Base-by-base conservation (phyloP, 306 rosid species). In the Bauhinia variegata region DNA sequence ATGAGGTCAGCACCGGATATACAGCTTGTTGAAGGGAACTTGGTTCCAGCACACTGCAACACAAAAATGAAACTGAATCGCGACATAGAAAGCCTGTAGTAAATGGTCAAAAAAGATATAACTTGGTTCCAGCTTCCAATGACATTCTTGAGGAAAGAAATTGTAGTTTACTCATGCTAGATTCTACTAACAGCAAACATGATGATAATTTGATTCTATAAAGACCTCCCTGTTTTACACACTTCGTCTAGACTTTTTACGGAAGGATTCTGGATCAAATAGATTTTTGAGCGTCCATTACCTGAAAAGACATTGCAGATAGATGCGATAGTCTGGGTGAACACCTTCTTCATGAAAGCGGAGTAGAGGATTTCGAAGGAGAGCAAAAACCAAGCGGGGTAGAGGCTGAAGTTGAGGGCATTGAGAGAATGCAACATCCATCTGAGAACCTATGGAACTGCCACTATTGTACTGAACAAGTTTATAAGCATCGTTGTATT, bases 271-370 rank as follows among this genome's bases (percentile, higher is more conserved):
- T n/a, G n/a, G n/a, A n/a, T n/a, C n/a, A n/a, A n/a, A n/a, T n/a
- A n/a, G 46, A 67, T 31, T 19, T 46, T 11, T 41, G 74, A 78
- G 70, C 19, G 12, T 55, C 46, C 63, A 38, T 70, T 83, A 93
- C 98, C 97, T 93, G 86, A 87, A 86, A 60, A 93, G 93, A 80
- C 98, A 89, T 85, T 89, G 97, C 63, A 93, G 82, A 79, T 89
- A 93, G 80, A 93, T 93, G 58, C 96, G 88, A 68, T 84, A 84
- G 71, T 93, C 98, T 0, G 97, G 98, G 73, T 93, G 98, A 58
- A 93, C 89, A 14, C 98, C 98, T 82, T n/a, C n/a, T n/a, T 93
- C 98, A 30, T 93, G 97, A 56, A 93, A 80, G 54, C 88, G 89
- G 46, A 93, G 98, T 68, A 93, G 89, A 69, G 98, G 96, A 78